phyloP scores from a whole-genome alignment of 192 early-diverging fungal species.

The Gonapodya sp. region DNA sequence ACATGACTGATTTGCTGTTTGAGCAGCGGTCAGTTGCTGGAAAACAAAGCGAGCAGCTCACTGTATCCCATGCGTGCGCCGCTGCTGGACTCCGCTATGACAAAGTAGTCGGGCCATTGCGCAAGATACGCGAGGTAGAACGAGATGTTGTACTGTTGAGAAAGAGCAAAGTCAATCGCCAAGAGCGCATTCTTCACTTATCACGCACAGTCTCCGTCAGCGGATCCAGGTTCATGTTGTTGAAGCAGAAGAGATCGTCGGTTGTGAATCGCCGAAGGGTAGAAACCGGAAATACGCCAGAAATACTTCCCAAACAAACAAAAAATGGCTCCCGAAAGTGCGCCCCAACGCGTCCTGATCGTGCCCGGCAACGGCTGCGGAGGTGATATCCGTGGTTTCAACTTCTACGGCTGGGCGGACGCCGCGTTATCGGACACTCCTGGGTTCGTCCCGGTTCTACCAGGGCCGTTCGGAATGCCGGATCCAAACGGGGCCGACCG shows the following conservation, averaged over 20 bases:
- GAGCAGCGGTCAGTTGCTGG: background rate
- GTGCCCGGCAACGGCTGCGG: too few species aligned
- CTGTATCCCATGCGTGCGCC: constrained; percentile 75
- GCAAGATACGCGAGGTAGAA: constrained; percentile 91
- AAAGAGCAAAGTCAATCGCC: background rate
- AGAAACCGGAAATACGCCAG: constrained; percentile 28
- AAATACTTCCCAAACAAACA: too few species aligned
- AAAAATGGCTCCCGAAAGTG: too few species aligned
- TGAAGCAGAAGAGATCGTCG: constrained; percentile 87
- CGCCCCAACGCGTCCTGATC: too few species aligned
- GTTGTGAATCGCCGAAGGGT: constrained; percentile 61
- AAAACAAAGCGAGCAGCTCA: constrained; percentile 19
- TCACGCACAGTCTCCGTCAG: constrained; percentile 80
- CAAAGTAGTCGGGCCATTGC: constrained; percentile 89
- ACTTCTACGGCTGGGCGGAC: too few species aligned
- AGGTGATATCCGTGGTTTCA: too few species aligned
- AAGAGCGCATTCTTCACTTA: background rate
- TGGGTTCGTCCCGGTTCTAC: too few species aligned
- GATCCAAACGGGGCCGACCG: too few species aligned
- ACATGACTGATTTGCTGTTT: constrained; percentile 57
- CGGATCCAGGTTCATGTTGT: constrained; percentile 88
- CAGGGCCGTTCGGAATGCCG: too few species aligned
- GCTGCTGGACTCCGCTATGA: constrained; percentile 63
- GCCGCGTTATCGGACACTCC: too few species aligned
- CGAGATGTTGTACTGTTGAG: constrained; percentile 72